Evolutionary conservation across 371 early-diverging fungal genomes (phyloP), one percentile per base, ranked within the genome.

Genomic region (Fennellomyces sp.): DNA sequence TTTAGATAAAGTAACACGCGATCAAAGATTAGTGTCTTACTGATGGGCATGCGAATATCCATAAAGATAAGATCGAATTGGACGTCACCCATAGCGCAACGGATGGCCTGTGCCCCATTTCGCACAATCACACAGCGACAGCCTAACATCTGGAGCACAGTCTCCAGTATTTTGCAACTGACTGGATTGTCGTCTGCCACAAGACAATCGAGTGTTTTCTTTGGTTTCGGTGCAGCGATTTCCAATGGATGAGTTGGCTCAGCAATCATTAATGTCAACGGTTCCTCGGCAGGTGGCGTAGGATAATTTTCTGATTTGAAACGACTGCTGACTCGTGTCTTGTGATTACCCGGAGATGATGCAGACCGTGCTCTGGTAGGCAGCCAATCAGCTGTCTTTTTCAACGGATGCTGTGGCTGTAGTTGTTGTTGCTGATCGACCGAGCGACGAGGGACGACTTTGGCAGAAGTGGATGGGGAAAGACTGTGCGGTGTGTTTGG

Each of bases 131-230:
- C 87, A 60, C 93, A 93, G 12, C 89, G 83, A 59, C 92, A 88
- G 45, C 91, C 84, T 10, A 94, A 64, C 30, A 84, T 79, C 15
- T 78, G 69, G 27, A 96, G 70, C 55, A 96, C 87, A 1, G 91
- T 91, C 65, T 96, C 96, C 55, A 97, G 63, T 38, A 96, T 90
- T 66, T 93, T 93, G 62, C 89, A 85, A 31, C 89, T 86, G 49
- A 95, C 90, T 0, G 94, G 94, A 54, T 97, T 97, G 69, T 94
- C 95, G 53, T 96, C 96, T 3, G 89, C 95, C 30, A 97, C 84
- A 11, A 97, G 66, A 60, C 84, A 85, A 36, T 80, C 77, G 11
- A 84, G 62, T 0, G 76, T 62, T 25, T 45, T 45, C 36, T 47
- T 66, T 5, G 58, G 27, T 52, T 42, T 53, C 21, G 56, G 49